These are phyloP conservation scores for Proliferodiscus dingleyae DNA, from an alignment of 2,329 filamentous ascomycete genomes.

Conservation along the genomic window DNA sequence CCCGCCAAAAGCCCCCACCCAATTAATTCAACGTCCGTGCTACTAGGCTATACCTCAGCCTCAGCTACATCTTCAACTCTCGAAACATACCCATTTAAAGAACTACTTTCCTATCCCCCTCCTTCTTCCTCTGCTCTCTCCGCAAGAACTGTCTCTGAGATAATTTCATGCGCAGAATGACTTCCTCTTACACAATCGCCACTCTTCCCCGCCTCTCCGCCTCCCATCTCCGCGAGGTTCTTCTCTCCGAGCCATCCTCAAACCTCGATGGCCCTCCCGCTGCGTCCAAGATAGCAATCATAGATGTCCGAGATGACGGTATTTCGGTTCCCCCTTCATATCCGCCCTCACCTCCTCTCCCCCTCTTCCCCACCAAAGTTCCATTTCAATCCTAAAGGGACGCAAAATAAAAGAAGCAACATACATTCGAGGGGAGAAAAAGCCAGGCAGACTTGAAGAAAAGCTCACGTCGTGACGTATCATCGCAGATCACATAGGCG, in stretches of 20 bases:
- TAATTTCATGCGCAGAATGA: slow-evolving; percentile 18
- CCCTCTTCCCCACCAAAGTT: too few species aligned
- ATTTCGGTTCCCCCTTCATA: slow-evolving; percentile 16
- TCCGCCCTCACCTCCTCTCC: too few species aligned
- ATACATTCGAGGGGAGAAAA: neutral
- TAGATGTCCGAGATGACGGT: slow-evolving; percentile 88
- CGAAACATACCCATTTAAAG: neutral
- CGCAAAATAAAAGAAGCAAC: too few species aligned
- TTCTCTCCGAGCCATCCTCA: slow-evolving; percentile 21
- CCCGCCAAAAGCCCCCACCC: too few species aligned
- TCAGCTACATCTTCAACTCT: too few species aligned
- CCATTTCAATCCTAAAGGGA: too few species aligned
- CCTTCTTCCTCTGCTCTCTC: neutral
- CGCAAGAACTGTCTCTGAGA: neutral
- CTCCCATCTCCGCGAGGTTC: slow-evolving; percentile 24
- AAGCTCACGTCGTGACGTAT: too few species aligned
- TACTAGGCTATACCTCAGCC: too few species aligned
- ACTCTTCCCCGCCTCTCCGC: slow-evolving; percentile 30
- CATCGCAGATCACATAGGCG: slow-evolving; percentile 77
- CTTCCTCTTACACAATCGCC: slow-evolving; percentile 18
- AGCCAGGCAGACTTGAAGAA: neutral
- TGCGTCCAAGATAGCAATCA: slow-evolving; percentile 54
- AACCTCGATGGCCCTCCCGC: slow-evolving; percentile 24
- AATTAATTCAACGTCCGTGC: too few species aligned
- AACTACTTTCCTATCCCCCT: neutral